Evolutionary conservation across 208 protist genomes (phyloP), one percentile per base, ranked within the genome.

Genomic region (Leishmania amazonensis): DNA sequence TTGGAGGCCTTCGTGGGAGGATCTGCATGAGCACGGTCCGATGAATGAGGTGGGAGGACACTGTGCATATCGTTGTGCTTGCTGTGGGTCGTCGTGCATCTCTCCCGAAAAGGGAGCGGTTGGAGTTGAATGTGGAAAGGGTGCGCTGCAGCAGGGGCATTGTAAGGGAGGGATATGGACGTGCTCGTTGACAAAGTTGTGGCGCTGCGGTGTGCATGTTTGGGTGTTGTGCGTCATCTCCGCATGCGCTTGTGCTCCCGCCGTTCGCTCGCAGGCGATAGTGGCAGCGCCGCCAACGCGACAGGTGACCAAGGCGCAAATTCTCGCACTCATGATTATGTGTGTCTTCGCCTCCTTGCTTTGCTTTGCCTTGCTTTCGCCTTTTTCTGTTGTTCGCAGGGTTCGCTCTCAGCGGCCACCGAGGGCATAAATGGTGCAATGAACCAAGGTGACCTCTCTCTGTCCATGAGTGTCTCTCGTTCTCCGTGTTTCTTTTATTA

Each of bases 201-300:
- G 11, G 11, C 7, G 19, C 11, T 28, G 15, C 42, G 38, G 19
- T 45, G 38, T 31, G 38, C 4, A 6, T 70, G n/a, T 11, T 2
- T 45, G 64, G 38, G 13, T 24, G 67, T 4, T 73, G 67, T 71
- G 11, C 0, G 15, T 11, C 38, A 5, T 3, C 24, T 73, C 19
- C 67, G 1, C 42, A 9, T 31, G 67, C 38, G 17, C 24, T 35
- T 49, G 24, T 51, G 67, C 4, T 73, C 17, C 13, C 49, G 49
- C 40, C 6, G 72, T 1, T 83, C 40, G 24, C 21, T 80, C 40
- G 74, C 47, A 78, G 47, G 47, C 60, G 67, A 62, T 65, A 8
- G 24, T 31, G 13, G 53, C 65, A 58, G 72, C 8, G 47, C 15
- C 58, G 49, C 21, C 28, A 75, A 51, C 8, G 35, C 42, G 42